Base-by-base conservation (phyloP, 83 land plant species). In the Diphasiastrum complanatum region DNA sequence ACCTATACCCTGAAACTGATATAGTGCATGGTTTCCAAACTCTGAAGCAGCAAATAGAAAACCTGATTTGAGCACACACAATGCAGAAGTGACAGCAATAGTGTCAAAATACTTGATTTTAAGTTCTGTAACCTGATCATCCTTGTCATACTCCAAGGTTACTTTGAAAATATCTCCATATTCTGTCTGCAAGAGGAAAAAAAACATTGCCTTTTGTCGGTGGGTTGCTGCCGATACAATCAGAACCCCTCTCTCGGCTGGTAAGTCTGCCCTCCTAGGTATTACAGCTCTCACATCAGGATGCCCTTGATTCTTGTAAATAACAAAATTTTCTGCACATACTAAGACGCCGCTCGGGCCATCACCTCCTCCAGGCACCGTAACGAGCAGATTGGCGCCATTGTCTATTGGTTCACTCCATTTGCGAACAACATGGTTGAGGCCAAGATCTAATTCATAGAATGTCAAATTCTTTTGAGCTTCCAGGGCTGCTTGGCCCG, bases 101-200 rank as follows among this genome's bases (percentile, higher is more conserved):
- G 96, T 93, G 55, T 93, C 99, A 68, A 93, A 93, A 52, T 93
- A 93, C 69, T 89, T 93, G 26, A 88, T 85, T 69, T 89, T 93
- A 65, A 88, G 62, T 65, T 89, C 96, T 3, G 78, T 72, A 5
- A 89, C 89, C 54, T 60, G 70, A 24, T 83, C 92, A 43, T 80
- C 77, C 20, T 41, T 61, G 20, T 81, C 79, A 66, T 81, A 86
- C 23, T 75, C 86, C 71, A 93, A 67, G 3, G 96, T 89, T 33
- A 84, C 99, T 64, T 86, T 93, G 63, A 93, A 93, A 10, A 93
- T 55, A 53, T 93, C 99, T 10, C 99, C 99, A 71, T 93, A 93
- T 64, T 93, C 99, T 0, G 99, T 92, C 64, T 93, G 99, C 75
- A 93, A 69, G 27, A 93, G 68, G 46, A 93, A 93, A 77, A 93